These are phyloP conservation scores for Zangia roseola DNA, from an alignment of 768 basidiomycete species.

Conservation along the genomic window DNA sequence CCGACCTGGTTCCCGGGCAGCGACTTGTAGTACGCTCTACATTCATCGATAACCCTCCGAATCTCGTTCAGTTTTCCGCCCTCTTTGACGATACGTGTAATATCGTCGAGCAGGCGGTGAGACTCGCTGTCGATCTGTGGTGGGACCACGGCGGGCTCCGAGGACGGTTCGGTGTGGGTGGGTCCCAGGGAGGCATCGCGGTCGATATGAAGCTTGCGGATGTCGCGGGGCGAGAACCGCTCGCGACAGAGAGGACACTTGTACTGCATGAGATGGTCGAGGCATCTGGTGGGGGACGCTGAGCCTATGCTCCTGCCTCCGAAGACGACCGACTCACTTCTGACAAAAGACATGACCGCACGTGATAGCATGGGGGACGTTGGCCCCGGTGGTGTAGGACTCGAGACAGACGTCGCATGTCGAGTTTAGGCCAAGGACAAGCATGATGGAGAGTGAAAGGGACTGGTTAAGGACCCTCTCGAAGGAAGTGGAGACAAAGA, in stretches of 20 bases:
- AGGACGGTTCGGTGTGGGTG: constrained; percentile 11
- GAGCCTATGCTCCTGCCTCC: not conserved
- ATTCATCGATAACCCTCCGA: constrained; percentile 51
- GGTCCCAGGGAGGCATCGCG: constrained; percentile 34
- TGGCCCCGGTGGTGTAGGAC: constrained; percentile 48
- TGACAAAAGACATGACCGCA: constrained; percentile 76
- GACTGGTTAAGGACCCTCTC: constrained; percentile 37
- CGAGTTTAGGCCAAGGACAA: constrained; percentile 62
- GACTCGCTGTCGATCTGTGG: constrained; percentile 41
- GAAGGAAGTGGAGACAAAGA: constrained; percentile 4
- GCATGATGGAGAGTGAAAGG: constrained; percentile 47
- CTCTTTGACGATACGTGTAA: constrained; percentile 52
- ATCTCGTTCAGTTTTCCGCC: constrained; percentile 53
- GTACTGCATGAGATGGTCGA: constrained; percentile 46
- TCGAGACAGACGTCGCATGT: constrained; percentile 78
- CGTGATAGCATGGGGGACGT: constrained; percentile 60
- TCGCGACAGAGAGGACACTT: constrained; percentile 66
- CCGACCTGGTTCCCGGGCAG: constrained; percentile 47
- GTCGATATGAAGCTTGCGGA: constrained; percentile 62
- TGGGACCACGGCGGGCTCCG: constrained; percentile 21
- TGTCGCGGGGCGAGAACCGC: constrained; percentile 44
- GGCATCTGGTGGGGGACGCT: constrained; percentile 34
- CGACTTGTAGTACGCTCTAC: constrained; percentile 44
- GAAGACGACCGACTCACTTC: constrained; percentile 32
- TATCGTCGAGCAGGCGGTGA: constrained; percentile 51